These are phyloP conservation scores for Pythium phragmitis DNA, from an alignment of 352 stramenopile genomes.

Conservation along the genomic window DNA sequence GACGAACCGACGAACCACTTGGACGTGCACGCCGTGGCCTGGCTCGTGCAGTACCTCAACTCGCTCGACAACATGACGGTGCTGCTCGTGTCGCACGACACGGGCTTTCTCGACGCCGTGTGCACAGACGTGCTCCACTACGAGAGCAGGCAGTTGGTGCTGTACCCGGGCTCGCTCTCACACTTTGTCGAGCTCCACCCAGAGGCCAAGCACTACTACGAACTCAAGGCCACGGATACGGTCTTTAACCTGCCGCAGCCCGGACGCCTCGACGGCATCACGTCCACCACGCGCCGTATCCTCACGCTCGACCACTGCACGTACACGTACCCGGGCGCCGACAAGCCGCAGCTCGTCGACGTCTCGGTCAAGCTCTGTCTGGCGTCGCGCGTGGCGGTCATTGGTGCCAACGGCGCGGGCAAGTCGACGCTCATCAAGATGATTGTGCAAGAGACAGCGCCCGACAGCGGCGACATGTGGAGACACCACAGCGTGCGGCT, in stretches of 20 bases:
- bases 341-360: constrained; percentile 89
- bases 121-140: constrained; percentile 97
- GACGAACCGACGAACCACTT: constrained; percentile 96
- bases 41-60: constrained; percentile 97
- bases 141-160: constrained; percentile 94
- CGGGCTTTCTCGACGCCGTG: constrained; percentile 95
- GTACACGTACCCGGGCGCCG: constrained; percentile 82
- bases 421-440: constrained; percentile 99
- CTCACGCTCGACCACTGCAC: constrained; percentile 89
- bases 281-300: constrained; percentile 90
- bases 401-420: constrained; percentile 96
- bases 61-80: constrained; percentile 93
- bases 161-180: constrained; percentile 88
- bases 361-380: constrained; percentile 95
- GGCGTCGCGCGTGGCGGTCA: constrained; percentile 94
- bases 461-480: constrained; percentile 68
- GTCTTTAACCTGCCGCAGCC: constrained; percentile 90
- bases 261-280: constrained; percentile 89
- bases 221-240: constrained; percentile 78
- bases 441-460: constrained; percentile 77
- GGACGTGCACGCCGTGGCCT: constrained; percentile 96
- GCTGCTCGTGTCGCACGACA: constrained; percentile 98
- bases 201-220: constrained; percentile 93
- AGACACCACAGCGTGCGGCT: constrained; percentile 92
- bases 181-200: constrained; percentile 91